Evolutionary conservation across 2,329 filamentous ascomycete genomes (phyloP).

Genomic region (Parasarocladium wereldwijsianum): DNA sequence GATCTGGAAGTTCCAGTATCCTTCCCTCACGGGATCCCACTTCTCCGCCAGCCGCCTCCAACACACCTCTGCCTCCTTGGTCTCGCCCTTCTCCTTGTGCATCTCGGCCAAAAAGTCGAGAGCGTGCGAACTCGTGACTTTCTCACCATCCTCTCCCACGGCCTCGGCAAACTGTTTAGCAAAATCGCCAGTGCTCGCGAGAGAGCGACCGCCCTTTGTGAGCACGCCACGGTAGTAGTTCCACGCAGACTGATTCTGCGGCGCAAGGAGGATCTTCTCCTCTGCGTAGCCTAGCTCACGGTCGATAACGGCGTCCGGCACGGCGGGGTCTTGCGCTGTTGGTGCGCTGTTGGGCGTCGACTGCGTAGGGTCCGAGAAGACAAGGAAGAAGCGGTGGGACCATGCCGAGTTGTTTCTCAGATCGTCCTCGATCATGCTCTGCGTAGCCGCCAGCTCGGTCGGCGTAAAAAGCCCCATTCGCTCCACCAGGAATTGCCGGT

Average conservation of each 20-base stretch:
- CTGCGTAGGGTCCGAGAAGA: slow-evolving; percentile 50
- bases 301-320: slow-evolving; percentile 51
- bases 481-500: slow-evolving; percentile 58
- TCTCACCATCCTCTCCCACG: slow-evolving; percentile 29
- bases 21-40: slow-evolving; percentile 82
- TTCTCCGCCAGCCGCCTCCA: slow-evolving; percentile 62
- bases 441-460: slow-evolving; percentile 55
- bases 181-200: slow-evolving; percentile 32
- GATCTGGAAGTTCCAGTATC: slow-evolving; percentile 68
- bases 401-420: slow-evolving; percentile 94
- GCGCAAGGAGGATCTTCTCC: slow-evolving; percentile 59
- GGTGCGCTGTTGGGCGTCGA: slow-evolving; percentile 32
- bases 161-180: slow-evolving; percentile 34
- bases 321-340: slow-evolving; percentile 35
- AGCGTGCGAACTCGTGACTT: slow-evolving; percentile 46
- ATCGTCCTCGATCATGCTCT: slow-evolving; percentile 61
- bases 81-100: slow-evolving; percentile 40
- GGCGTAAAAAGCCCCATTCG: slow-evolving; percentile 57
- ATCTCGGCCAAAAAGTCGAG: slow-evolving; percentile 61
- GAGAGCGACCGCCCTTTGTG: slow-evolving; percentile 43
- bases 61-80: slow-evolving; percentile 50
- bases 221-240: slow-evolving; percentile 75
- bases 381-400: slow-evolving; percentile 93
- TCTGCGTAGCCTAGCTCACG: slow-evolving; percentile 64
- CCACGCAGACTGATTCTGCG: slow-evolving; percentile 92